These are phyloP conservation scores for Pezizomycotina sp. DNA, from an alignment of 2,329 filamentous ascomycete species.

Conservation along the genomic window DNA sequence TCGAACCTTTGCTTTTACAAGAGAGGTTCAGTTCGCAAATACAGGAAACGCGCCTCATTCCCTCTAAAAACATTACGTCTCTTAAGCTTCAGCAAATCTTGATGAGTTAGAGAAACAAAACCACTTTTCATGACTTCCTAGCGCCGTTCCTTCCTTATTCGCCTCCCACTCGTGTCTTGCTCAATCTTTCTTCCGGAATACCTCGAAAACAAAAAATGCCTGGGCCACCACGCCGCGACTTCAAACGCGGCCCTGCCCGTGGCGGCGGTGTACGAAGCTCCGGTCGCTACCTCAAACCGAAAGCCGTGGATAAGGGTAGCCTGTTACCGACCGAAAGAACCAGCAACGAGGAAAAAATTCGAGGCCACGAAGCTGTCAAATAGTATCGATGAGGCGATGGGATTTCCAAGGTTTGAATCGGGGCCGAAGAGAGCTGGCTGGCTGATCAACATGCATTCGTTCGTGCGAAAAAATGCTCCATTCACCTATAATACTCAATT, in stretches of 20 bases:
- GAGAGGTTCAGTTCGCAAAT: too few relatives aligned
- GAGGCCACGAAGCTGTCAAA: constrained; percentile 71
- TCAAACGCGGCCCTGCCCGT: constrained; percentile 47
- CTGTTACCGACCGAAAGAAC: constrained; percentile 65
- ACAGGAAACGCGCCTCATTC: too few relatives aligned
- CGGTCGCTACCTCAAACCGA: constrained; percentile 27
- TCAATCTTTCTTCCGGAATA: too few relatives aligned
- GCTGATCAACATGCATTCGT: constrained; percentile 83
- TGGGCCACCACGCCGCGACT: constrained; percentile 33
- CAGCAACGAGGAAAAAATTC: constrained; percentile 79
- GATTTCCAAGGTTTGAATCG: constrained; percentile 79
- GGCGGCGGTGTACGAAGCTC: constrained; percentile 42
- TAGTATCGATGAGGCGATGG: constrained; percentile 86
- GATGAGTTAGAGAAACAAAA: too few relatives aligned
- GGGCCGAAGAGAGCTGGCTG: constrained; percentile 75
- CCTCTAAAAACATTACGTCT: too few relatives aligned
- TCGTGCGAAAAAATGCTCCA: constrained; percentile 14
- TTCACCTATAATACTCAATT: too few relatives aligned
- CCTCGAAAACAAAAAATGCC: too few relatives aligned
- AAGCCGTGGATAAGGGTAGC: constrained; percentile 64
- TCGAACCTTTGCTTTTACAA: too few relatives aligned
- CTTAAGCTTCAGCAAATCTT: too few relatives aligned
- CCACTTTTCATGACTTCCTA: too few relatives aligned
- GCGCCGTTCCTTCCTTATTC: too few relatives aligned
- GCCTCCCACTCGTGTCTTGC: too few relatives aligned